Base-by-base conservation (phyloP, 2,329 filamentous ascomycete species). In the Botryotinia globosa region DNA sequence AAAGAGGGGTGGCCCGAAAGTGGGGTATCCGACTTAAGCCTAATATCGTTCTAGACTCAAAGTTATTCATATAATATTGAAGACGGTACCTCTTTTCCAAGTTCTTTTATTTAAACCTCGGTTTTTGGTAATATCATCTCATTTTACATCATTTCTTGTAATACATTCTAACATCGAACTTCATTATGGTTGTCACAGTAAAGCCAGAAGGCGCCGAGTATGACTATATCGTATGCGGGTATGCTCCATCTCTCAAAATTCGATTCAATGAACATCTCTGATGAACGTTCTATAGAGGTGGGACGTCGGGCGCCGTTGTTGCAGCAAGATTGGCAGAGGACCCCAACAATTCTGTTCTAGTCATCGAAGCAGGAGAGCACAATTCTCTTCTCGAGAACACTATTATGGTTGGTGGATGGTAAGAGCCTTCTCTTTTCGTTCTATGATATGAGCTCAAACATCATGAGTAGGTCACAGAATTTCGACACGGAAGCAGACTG, bases 311-410 rank as follows among this genome's bases (percentile, higher is more conserved):
- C 32, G 83, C 82, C 62, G 83, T 82, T 3, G 81, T 89, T 20
- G 87, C 86, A 20, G 83, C 83, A n/a, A 84, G 87, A 39, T 83
- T 89, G 10, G 85, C 86, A 4, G 85, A 88, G 76, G 84, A 85
- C 64, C 80, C 82, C 9, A 81, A 85, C 4, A 85, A 85, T 58
- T 82, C 80, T 7, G 78, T 87, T 48, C 82, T 87, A 9, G 78
- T 87, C 39, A 79, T 87, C 68, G 85, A 87, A 76, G 85, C 85
- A 16, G 85, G 85, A 14, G 80, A 80, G 32, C 81, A 84, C 73
- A 83, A 82, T 73, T 79, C 82, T 72, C 76, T 85, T 51, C 79
- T 87, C 0, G 85, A 86, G 62, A 86, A 85, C 70, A 83, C 84
- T 4, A 81, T 86, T 70, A 87, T 87, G 85, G 82, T 82, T 8